phyloP scores from a whole-genome alignment of 768 basidiomycete genomes.

The Polyporus arcularius region DNA sequence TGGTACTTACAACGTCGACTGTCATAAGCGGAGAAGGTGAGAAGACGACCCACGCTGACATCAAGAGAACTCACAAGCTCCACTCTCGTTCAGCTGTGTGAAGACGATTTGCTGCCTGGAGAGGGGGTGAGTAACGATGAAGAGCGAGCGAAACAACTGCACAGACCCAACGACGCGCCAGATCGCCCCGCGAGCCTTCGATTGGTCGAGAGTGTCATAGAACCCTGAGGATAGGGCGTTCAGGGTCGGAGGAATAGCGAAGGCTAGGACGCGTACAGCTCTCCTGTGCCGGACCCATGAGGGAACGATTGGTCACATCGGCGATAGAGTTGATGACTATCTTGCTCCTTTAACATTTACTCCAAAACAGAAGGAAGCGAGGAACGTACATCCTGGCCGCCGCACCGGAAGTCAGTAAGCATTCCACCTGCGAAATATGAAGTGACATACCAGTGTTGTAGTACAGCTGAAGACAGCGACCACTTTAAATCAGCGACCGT shows the following conservation, averaged over 20 bases:
- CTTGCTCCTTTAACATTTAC: background rate
- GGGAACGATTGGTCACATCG: conserved; percentile 44
- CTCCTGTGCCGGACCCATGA: conserved; percentile 59
- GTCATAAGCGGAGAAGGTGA: background rate
- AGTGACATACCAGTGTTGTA: conserved; percentile 50
- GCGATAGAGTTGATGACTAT: conserved; percentile 48
- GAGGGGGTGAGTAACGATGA: background rate
- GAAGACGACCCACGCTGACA: background rate
- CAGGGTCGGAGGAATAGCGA: background rate
- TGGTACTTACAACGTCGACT: conserved; percentile 30
- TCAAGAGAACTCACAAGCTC: conserved; percentile 33
- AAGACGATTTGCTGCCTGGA: conserved; percentile 59
- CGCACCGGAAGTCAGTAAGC: background rate
- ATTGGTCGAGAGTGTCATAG: conserved; percentile 45
- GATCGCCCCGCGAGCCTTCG: conserved; percentile 46
- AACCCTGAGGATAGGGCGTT: conserved; percentile 39
- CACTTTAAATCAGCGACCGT: background rate
- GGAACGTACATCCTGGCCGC: background rate
- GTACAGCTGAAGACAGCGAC: conserved; percentile 34
- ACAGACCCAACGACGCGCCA: conserved; percentile 56
- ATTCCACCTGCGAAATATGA: conserved; percentile 1
- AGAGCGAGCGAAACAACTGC: background rate
- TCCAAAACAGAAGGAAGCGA: background rate
- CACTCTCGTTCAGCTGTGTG: conserved; percentile 44
- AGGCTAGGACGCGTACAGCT: conserved; percentile 37